Evolutionary conservation across 2,329 filamentous ascomycete species (phyloP).

Genomic region (Botrytis aclada): DNA sequence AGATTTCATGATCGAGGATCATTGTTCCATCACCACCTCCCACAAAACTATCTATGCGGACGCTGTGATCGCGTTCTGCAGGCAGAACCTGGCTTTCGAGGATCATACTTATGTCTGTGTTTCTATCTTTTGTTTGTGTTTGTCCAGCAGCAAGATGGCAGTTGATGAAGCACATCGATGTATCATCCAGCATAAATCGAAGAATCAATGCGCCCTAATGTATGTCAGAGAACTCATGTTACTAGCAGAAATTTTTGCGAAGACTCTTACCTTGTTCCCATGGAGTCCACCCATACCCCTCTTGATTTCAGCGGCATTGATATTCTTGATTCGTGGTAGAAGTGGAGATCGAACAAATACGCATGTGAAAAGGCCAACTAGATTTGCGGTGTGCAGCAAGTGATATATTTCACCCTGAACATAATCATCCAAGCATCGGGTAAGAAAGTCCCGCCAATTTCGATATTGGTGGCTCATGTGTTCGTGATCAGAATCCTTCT

Average conservation of each 20-base stretch:
- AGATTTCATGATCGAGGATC: constrained; percentile 97
- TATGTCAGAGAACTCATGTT: constrained; percentile 20
- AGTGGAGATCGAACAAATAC: constrained; percentile 86
- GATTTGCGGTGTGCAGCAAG: constrained; percentile 80
- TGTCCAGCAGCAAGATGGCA: constrained; percentile 96
- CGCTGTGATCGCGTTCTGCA: constrained; percentile 61
- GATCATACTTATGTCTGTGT: constrained; percentile 88
- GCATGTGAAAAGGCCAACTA: constrained; percentile 94
- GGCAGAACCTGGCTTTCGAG: constrained; percentile 78
- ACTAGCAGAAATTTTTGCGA: not conserved
- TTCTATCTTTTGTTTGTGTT: constrained; percentile 81
- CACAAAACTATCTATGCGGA: constrained; percentile 74
- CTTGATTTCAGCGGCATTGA: constrained; percentile 83
- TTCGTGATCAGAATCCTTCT: constrained; percentile 71
- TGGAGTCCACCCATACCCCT: constrained; percentile 93
- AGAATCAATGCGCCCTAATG: constrained; percentile 74
- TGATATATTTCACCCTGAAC: constrained; percentile 81
- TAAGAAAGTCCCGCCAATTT: constrained; percentile 90
- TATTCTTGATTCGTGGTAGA: constrained; percentile 70
- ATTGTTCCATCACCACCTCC: constrained; percentile 93
- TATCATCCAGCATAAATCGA: constrained; percentile 92
- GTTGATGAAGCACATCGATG: constrained; percentile 92
- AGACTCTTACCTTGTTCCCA: constrained; percentile 71
- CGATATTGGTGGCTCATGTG: constrained; percentile 97
- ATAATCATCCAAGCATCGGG: constrained; percentile 76